A percentile compares a stretch with the other conserved stretches of the same genome.
phyloP scores from a whole-genome alignment of 1,284 basidiomycete species.

The Neonothopanus nambi region DNA sequence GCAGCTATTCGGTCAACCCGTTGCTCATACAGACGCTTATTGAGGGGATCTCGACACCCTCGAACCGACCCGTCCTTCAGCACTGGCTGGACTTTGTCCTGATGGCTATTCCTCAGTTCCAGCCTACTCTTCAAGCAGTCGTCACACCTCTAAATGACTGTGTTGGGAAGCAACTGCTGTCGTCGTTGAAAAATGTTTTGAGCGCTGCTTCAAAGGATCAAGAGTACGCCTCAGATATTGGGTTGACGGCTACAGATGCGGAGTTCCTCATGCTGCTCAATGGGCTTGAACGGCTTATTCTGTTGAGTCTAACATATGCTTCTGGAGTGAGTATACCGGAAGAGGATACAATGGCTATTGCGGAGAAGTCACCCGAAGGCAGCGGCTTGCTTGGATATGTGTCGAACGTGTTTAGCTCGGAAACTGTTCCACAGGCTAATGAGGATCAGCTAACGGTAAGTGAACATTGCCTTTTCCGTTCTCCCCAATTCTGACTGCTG shows the following conservation, averaged over 20 bases:
- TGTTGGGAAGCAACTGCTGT: conserved; percentile 74
- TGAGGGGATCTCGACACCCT: conserved; percentile 71
- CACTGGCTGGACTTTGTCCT: conserved; percentile 98
- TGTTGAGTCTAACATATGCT: conserved; percentile 61
- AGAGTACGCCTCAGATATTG: conserved; percentile 40
- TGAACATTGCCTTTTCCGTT: conserved; percentile 13
- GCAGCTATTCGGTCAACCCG: conserved; percentile 56
- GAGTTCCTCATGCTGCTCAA: conserved; percentile 85
- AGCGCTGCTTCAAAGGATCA: conserved; percentile 35
- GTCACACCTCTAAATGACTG: conserved; percentile 83
- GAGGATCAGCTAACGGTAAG: conserved; percentile 63
- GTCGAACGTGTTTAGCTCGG: conserved; percentile 76
- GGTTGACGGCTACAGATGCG: conserved; percentile 67
- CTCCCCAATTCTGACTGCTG: conserved; percentile 13
- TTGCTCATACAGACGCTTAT: conserved; percentile 78
- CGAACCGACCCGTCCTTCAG: conserved; percentile 81
- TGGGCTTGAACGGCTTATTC: conserved; percentile 77
- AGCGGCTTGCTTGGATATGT: conserved; percentile 79
- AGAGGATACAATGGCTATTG: conserved; percentile 48
- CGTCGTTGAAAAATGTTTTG: conserved; percentile 57
- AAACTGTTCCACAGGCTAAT: conserved; percentile 40
- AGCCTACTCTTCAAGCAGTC: conserved; percentile 64
- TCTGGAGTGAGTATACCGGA: conserved; percentile 52
- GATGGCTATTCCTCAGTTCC: conserved; percentile 85
- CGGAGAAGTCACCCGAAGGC: conserved; percentile 58